phyloP scores from a whole-genome alignment of 2,329 filamentous ascomycete species.

The Pseudopithomyces chartarum region DNA sequence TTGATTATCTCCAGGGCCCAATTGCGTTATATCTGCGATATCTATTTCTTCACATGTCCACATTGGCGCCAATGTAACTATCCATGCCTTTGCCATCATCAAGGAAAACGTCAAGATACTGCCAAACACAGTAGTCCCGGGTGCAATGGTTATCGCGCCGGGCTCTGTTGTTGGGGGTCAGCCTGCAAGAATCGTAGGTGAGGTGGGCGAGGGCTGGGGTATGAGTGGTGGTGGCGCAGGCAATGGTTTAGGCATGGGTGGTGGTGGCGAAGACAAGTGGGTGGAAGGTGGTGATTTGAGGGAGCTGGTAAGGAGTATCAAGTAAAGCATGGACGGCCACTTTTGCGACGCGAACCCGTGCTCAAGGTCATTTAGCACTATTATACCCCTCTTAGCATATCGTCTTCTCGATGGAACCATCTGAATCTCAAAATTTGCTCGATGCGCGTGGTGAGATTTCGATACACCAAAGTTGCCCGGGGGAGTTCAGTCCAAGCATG shows the following conservation, averaged over 20 bases:
- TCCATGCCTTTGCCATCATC: slow-evolving; percentile 87
- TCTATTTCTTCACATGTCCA: slow-evolving; percentile 84
- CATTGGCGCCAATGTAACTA: slow-evolving; percentile 75
- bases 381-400: too few relatives aligned
- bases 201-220: slow-evolving; percentile 60
- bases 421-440: too few relatives aligned
- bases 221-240: slow-evolving; percentile 42
- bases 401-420: too few relatives aligned
- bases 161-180: slow-evolving; percentile 80
- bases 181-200: slow-evolving; percentile 54
- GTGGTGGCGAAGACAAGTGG: slow-evolving; percentile 51
- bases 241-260: slow-evolving; percentile 42
- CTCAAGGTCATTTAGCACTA: too few relatives aligned
- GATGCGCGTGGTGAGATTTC: too few relatives aligned
- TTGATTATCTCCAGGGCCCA: slow-evolving; percentile 37
- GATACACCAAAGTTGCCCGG: too few relatives aligned
- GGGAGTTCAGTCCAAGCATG: too few relatives aligned
- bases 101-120: slow-evolving; percentile 92
- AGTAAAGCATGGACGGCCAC: slow-evolving; percentile 15
- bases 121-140: slow-evolving; percentile 80
- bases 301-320: slow-evolving; percentile 54
- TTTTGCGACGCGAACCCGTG: too few relatives aligned
- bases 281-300: slow-evolving; percentile 57
- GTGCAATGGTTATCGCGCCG: slow-evolving; percentile 89
- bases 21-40: slow-evolving; percentile 79